These are phyloP conservation scores for Purpureocillium lavendulum DNA, from an alignment of 2,329 filamentous ascomycete species.

Conservation along the genomic window DNA sequence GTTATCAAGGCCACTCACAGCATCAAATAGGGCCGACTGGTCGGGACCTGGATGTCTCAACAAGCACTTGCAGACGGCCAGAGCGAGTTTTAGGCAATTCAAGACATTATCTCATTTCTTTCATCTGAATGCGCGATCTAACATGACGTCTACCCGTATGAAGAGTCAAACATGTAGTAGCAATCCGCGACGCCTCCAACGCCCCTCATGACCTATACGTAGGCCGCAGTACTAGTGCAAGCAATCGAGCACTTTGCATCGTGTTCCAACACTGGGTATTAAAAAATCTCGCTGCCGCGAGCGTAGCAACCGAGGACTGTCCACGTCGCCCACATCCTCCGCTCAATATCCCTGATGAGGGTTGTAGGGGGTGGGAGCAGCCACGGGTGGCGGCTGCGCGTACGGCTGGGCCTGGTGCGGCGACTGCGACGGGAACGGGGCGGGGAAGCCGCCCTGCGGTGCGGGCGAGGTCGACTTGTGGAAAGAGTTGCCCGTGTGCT, in stretches of 20 bases:
- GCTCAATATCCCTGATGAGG: background rate
- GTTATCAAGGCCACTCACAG: constrained; percentile 37
- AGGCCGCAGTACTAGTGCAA: too few species aligned
- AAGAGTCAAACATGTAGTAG: background rate
- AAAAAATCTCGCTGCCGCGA: too few species aligned
- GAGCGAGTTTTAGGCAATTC: background rate
- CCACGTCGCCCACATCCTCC: too few species aligned
- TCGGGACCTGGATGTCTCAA: too few species aligned
- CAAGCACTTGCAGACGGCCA: too few species aligned
- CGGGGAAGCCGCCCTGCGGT: background rate
- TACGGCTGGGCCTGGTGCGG: background rate
- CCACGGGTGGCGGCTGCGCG: background rate
- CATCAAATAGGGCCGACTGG: constrained; percentile 18
- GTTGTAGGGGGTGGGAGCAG: background rate
- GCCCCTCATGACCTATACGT: too few species aligned
- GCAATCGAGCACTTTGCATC: too few species aligned
- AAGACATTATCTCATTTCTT: background rate
- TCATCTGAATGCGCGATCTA: too few species aligned
- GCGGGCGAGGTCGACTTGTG: background rate
- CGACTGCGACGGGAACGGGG: background rate
- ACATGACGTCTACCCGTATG: too few species aligned
- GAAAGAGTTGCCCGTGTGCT: too few species aligned
- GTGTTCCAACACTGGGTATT: background rate
- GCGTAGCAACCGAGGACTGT: too few species aligned
- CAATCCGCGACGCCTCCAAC: too few species aligned